Conservation (phyloP, 2,329 filamentous ascomycete species). For the Penicillium oxalicum region DNA sequence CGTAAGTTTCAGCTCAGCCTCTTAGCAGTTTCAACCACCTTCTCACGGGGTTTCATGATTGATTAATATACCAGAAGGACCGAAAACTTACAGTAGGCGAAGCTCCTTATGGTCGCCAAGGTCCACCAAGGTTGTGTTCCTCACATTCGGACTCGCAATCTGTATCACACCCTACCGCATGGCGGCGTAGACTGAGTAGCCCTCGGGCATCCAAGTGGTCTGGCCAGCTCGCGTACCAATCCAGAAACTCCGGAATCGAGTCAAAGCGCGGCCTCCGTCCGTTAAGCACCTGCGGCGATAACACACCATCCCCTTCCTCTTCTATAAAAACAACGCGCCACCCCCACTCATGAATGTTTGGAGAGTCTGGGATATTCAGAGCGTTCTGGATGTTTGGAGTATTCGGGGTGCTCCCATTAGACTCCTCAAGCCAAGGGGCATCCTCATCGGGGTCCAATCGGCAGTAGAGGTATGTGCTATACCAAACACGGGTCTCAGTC, state of each 20-base stretch:
- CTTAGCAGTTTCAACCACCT: too few species aligned
- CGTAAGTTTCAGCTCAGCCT: too few species aligned
- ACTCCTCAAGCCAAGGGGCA: too few species aligned
- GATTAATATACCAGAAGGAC: constrained; percentile 17
- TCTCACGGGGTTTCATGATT: too few species aligned
- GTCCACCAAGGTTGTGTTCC: not conserved
- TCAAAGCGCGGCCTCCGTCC: not conserved
- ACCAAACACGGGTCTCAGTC: not conserved
- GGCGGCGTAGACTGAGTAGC: not conserved
- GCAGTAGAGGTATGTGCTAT: not conserved
- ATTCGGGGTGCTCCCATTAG: too few species aligned
- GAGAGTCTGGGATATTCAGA: not conserved
- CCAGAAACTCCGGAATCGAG: not conserved
- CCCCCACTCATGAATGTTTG: not conserved
- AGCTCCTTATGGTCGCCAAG: too few species aligned
- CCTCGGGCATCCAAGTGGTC: not conserved
- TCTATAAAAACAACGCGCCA: not conserved
- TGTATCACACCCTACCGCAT: not conserved
- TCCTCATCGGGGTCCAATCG: not conserved
- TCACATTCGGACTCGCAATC: constrained; percentile 1
- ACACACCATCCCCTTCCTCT: not conserved
- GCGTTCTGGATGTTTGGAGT: too few species aligned
- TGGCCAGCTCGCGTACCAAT: not conserved
- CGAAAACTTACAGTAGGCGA: too few species aligned
- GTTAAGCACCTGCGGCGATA: not conserved